These are phyloP conservation scores for Ceratocystiopsis sp. DNA, from an alignment of 2,329 filamentous ascomycete species.

Conservation along the genomic window DNA sequence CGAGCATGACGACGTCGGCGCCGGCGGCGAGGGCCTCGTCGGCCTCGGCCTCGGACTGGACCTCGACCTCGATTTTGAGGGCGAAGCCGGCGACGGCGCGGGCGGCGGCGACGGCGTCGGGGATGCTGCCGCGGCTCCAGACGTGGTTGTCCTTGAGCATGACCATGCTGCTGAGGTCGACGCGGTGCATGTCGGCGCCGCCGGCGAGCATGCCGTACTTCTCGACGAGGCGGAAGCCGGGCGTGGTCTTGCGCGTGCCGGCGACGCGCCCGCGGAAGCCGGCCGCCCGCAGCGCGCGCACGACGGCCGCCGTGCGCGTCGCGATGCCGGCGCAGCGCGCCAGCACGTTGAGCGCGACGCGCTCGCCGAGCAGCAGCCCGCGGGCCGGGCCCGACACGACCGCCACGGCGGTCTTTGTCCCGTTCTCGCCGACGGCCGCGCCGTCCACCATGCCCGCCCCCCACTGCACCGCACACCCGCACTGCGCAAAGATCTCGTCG, in stretches of 20 bases:
- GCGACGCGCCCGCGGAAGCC: conserved; percentile 78
- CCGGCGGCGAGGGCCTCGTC: conserved; percentile 82
- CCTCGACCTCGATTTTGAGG: conserved; percentile 92
- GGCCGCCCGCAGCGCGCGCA: conserved; percentile 37
- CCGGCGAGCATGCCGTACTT: conserved; percentile 97
- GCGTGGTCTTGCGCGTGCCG: conserved; percentile 91
- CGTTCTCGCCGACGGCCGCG: conserved; percentile 34
- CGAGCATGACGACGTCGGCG: conserved; percentile 91
- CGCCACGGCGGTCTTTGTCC: conserved; percentile 42
- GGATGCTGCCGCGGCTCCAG: conserved; percentile 77
- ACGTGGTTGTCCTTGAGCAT: conserved; percentile 99
- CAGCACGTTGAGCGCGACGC: conserved; percentile 81
- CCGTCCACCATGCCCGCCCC: conserved; percentile 69
- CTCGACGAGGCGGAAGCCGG: conserved; percentile 85
- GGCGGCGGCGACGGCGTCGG: conserved; percentile 68
- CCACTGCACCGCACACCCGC: conserved; percentile 88
- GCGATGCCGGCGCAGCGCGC: conserved; percentile 86
- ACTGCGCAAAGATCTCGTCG: conserved; percentile 78
- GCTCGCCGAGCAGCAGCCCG: conserved; percentile 69
- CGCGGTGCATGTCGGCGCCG: conserved; percentile 78
- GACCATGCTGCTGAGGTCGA: conserved; percentile 86
- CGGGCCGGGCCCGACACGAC: conserved; percentile 75
- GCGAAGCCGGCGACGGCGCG: conserved; percentile 75
- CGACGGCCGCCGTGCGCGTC: conserved; percentile 42
- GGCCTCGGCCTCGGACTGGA: conserved; percentile 72